phyloP scores from a whole-genome alignment of 129 eudicot species.

The Flaveria bidentis region DNA sequence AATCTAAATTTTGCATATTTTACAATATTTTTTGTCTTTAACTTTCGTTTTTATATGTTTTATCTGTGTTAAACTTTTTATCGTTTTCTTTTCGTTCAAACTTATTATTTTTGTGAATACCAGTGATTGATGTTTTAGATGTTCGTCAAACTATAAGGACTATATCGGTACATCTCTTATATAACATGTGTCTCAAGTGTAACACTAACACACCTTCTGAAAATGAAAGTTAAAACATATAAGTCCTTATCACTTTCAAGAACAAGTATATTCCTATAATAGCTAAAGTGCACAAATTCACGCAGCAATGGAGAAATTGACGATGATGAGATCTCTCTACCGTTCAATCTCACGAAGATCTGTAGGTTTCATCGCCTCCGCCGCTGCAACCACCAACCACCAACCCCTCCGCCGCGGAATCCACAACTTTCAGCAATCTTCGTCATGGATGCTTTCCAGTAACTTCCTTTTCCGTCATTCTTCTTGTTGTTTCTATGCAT shows the following conservation, averaged over 20 bases:
- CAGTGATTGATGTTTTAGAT: too few species aligned
- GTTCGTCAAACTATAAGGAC: too few species aligned
- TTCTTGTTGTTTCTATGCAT: neutral
- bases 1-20: too few species aligned
- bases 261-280: slow-evolving; percentile 1
- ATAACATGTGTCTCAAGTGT: neutral
- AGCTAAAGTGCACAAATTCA: slow-evolving; percentile 6
- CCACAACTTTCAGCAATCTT: slow-evolving; percentile 45
- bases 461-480: slow-evolving; percentile 12
- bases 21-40: too few species aligned
- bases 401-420: slow-evolving; percentile 33
- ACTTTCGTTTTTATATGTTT: too few species aligned
- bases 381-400: slow-evolving; percentile 40
- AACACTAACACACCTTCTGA: neutral
- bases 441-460: slow-evolving; percentile 33
- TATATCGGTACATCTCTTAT: too few species aligned
- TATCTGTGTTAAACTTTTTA: too few species aligned
- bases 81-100: too few species aligned
- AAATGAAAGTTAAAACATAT: slow-evolving; percentile 19
- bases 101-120: too few species aligned
- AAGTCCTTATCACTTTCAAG: slow-evolving; percentile 19
- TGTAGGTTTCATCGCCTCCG: slow-evolving; percentile 33
- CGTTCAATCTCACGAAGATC: slow-evolving; percentile 67
- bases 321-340: slow-evolving; percentile 65
- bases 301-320: slow-evolving; percentile 47